These are phyloP conservation scores for Tetradesmus obliquus DNA, from an alignment of 139 green algal genomes.

Conservation along the genomic window DNA sequence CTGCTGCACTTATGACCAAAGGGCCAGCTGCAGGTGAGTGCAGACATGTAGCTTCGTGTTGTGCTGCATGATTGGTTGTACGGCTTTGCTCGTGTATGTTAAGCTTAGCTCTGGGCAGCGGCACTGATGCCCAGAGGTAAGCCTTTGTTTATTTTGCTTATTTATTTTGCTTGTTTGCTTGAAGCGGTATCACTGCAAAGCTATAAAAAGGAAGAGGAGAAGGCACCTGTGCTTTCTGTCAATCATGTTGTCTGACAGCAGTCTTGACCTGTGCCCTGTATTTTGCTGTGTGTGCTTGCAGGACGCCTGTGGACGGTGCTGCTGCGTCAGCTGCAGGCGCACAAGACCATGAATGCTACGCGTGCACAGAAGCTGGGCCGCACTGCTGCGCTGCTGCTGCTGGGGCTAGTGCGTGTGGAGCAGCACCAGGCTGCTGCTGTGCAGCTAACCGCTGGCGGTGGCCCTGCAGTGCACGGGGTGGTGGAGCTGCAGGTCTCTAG, in stretches of 20 bases:
- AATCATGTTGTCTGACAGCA: too few species aligned
- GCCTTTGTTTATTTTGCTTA: not conserved
- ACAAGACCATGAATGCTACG: slow-evolving; percentile 9
- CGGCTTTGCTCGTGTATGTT: not conserved
- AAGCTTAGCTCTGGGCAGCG: too few species aligned
- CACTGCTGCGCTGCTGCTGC: not conserved
- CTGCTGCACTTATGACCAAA: slow-evolving; percentile 12
- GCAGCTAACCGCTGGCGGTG: slow-evolving; percentile 8
- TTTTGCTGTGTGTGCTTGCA: not conserved
- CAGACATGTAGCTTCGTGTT: not conserved
- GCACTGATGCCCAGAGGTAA: not conserved
- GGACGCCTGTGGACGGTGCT: slow-evolving; percentile 2
- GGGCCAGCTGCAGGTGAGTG: slow-evolving; percentile 14
- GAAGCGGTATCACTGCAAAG: too few species aligned
- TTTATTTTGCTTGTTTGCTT: not conserved
- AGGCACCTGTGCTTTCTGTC: too few species aligned
- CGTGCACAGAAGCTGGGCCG: not conserved
- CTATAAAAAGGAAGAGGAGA: too few species aligned
- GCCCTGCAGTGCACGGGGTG: not conserved
- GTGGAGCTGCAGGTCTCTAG: slow-evolving; percentile 27
- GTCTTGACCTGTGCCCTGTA: not conserved
- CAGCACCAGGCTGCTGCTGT: slow-evolving; percentile 5
- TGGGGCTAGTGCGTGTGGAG: slow-evolving; percentile 5
- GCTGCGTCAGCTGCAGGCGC: not conserved
- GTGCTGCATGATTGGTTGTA: not conserved